Base-by-base conservation (phyloP, 2,329 filamentous ascomycete genomes). In the Capronia coronata region DNA sequence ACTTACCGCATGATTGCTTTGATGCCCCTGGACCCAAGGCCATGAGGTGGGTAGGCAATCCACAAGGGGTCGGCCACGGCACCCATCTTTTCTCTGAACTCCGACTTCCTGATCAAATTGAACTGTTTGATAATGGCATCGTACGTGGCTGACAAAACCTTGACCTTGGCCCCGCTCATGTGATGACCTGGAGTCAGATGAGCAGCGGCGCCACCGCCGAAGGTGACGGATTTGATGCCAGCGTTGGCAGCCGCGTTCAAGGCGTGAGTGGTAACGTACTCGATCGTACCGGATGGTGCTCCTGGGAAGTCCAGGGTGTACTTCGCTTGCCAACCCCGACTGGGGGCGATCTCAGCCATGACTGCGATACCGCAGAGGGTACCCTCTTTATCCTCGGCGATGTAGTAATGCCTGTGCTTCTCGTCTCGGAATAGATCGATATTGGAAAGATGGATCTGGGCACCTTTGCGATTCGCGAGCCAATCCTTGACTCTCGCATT, bases 291-390 rank as follows among this genome's bases (percentile, higher is more conserved):
- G 38, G 81, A 87, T n/a, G 90, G 86, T 1, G 89, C 80, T 21
- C 80, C 81, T 0, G 89, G 90, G 75, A 96, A 95, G 68, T 96
- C 88, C 47, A 96, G 80, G n/a, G 86, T 86, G 74, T 93, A 95
- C 73, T 96, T 96, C 65, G 95, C 84, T 72, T 96, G 90, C 81
- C 88, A 94, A 16, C 90, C 90, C 65, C 94, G 80, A 29, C 79
- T 75, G 1, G 88, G 87, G 2, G 85, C 80, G 22, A 96, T 79
- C 66, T 88, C 86, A 46, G 86, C 86, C 61, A 96, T 74, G 7
- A 91, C 83, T n/a, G 91, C 84, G 51, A 96, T 78, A 27, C 85
- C 84, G 35, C 77, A 77, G 49, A 96, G 80, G 52, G 77, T 79
- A 55, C 86, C 86, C 13, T 86, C 78, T 62, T 79, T 76, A 58